These are phyloP conservation scores for Pleurotus eryngii DNA, from an alignment of 768 basidiomycete species.

Conservation along the genomic window DNA sequence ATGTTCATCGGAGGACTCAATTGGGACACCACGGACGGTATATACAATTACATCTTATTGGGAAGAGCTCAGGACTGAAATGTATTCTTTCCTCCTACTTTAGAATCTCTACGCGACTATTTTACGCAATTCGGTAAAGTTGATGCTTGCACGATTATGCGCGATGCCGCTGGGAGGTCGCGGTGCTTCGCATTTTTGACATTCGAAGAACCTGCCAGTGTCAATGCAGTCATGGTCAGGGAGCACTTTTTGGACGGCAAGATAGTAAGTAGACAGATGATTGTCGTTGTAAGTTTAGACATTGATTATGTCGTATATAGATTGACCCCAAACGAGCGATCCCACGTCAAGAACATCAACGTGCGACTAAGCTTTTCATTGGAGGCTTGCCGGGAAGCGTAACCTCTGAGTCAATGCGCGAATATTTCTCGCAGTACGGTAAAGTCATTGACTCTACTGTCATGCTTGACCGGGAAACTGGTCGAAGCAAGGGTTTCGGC, in stretches of 20 bases:
- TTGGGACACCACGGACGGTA: conserved; percentile 99
- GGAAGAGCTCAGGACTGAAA: conserved; percentile 42
- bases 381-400: conserved; percentile 91
- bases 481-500: conserved; percentile 94
- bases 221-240: conserved; percentile 93
- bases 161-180: conserved; percentile 91
- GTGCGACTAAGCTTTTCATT: conserved; percentile 93
- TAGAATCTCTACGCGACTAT: conserved; percentile 80
- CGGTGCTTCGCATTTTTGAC: conserved; percentile 98
- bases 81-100: conserved; percentile 27
- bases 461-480: conserved; percentile 96
- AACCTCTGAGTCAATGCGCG: conserved; percentile 90
- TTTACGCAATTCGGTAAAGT: conserved; percentile 96
- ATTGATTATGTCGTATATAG: conserved; percentile 36
- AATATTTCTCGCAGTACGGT: conserved; percentile 92
- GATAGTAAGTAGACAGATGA: conserved; percentile 61
- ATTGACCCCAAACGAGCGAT: conserved; percentile 99
- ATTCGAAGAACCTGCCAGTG: conserved; percentile 88
- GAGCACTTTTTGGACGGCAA: conserved; percentile 97
- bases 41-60: conserved; percentile 36
- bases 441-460: conserved; percentile 97
- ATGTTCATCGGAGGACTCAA: conserved; percentile 99
- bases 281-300: neutral
- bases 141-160: conserved; percentile 98
- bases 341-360: conserved; percentile 91